These are phyloP conservation scores for Crataegus laevigata DNA, from an alignment of 306 rosid genomes.

Conservation along the genomic window DNA sequence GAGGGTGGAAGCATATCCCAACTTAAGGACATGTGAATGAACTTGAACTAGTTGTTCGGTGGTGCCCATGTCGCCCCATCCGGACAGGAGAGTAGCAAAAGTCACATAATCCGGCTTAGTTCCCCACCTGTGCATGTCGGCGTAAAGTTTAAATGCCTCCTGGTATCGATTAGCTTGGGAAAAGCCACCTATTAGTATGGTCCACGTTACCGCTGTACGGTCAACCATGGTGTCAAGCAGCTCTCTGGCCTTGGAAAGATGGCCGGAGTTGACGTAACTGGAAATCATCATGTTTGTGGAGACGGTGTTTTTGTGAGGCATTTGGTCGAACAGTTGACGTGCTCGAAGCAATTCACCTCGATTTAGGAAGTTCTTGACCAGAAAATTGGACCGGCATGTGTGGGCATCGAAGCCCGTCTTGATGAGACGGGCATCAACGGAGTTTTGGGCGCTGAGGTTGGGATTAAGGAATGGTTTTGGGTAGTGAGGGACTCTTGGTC, in stretches of 20 bases:
- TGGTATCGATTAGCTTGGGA: slow-evolving; percentile 33
- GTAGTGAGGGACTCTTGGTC: slow-evolving; percentile 10
- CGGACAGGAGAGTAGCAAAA: slow-evolving; percentile 69
- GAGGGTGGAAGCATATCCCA: slow-evolving; percentile 50
- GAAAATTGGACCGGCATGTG: slow-evolving; percentile 62
- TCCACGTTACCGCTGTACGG: slow-evolving; percentile 75
- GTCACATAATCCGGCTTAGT: slow-evolving; percentile 55
- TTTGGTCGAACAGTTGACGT: slow-evolving; percentile 60
- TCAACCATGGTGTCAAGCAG: slow-evolving; percentile 58
- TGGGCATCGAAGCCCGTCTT: slow-evolving; percentile 69
- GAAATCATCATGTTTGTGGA: slow-evolving; percentile 62
- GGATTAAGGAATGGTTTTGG: slow-evolving; percentile 23
- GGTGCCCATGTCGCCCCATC: slow-evolving; percentile 43
- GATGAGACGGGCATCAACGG: slow-evolving; percentile 51
- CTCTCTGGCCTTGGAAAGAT: slow-evolving; percentile 48
- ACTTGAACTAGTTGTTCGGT: slow-evolving; percentile 49
- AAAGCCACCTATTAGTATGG: slow-evolving; percentile 69
- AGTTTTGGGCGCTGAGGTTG: slow-evolving; percentile 20
- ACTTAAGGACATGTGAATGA: slow-evolving; percentile 52
- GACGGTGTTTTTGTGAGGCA: slow-evolving; percentile 60
- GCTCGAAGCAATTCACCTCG: slow-evolving; percentile 50
- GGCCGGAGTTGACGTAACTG: slow-evolving; percentile 55
- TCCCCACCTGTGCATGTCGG: slow-evolving; percentile 53
- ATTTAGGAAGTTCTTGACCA: slow-evolving; percentile 24
- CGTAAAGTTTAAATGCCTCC: slow-evolving; percentile 58